These are phyloP conservation scores for Pachyrhizus erosus DNA, from an alignment of 306 rosid genomes.

Conservation along the genomic window DNA sequence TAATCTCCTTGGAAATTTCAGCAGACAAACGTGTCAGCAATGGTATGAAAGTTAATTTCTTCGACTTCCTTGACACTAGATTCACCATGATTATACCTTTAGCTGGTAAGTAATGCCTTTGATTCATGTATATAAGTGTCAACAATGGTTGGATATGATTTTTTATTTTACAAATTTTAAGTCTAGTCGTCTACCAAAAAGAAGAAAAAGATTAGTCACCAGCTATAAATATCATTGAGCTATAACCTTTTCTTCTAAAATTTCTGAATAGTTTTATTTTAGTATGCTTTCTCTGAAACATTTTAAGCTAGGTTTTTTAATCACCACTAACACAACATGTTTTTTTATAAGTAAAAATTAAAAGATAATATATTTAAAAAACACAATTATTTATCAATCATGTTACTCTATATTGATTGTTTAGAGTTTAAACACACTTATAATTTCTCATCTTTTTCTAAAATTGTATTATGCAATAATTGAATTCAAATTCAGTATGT, in stretches of 20 bases:
- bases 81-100: constrained; percentile 24
- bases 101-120: background rate
- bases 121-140: background rate
- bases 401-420: too few relatives aligned
- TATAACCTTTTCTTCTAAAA: background rate
- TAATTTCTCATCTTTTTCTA: too few relatives aligned
- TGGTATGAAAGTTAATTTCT: constrained; percentile 15
- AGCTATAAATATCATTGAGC: background rate
- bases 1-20: background rate
- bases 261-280: background rate
- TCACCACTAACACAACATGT: too few relatives aligned
- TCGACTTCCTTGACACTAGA: constrained; percentile 9
- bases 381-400: too few relatives aligned
- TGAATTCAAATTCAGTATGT: background rate
- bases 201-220: background rate
- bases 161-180: background rate
- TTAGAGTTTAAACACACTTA: too few relatives aligned
- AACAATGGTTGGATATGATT: background rate
- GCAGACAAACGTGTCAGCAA: constrained; percentile 25
- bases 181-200: background rate
- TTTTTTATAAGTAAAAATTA: too few relatives aligned
- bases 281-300: background rate
- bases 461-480: too few relatives aligned
- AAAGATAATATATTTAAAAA: too few relatives aligned
- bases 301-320: too few relatives aligned